Percentiles rank a stretch among this genome's conserved stretches.
These are phyloP conservation scores for Allantophomopsis cytisporea DNA, from an alignment of 2,329 filamentous ascomycete species.

Conservation along the genomic window DNA sequence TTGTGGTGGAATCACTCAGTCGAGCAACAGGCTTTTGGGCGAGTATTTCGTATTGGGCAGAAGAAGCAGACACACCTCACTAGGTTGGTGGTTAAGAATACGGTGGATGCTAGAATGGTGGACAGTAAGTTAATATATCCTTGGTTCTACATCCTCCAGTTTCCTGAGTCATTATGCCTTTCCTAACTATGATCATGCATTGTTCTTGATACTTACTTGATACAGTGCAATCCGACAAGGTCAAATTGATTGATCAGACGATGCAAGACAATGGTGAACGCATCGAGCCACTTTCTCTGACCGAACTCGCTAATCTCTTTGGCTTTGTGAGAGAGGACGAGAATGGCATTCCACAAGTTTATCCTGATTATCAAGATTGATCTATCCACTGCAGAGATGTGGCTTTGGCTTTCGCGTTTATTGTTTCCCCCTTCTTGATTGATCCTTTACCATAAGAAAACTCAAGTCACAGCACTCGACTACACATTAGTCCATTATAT, in stretches of 20 bases:
- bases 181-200: too few relatives aligned
- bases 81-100: slow-evolving; percentile 38
- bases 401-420: too few relatives aligned
- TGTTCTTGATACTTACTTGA: too few relatives aligned
- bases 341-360: neutral
- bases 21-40: slow-evolving; percentile 48
- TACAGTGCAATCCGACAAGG: slow-evolving; percentile 24
- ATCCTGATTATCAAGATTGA: neutral
- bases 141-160: neutral
- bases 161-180: too few relatives aligned
- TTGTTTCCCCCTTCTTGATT: too few relatives aligned
- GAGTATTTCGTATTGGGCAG: slow-evolving; percentile 55
- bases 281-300: slow-evolving; percentile 12
- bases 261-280: slow-evolving; percentile 9
- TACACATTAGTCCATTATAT: too few relatives aligned
- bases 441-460: too few relatives aligned
- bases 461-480: too few relatives aligned
- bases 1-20: slow-evolving; percentile 27
- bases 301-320: slow-evolving; percentile 30
- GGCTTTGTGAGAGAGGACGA: slow-evolving; percentile 12
- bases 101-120: slow-evolving; percentile 43
- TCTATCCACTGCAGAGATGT: neutral
- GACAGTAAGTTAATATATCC: slow-evolving; percentile 31
- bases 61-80: slow-evolving; percentile 41
- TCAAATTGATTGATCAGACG: slow-evolving; percentile 24